These are phyloP conservation scores for Begonia peltatifolia DNA, from an alignment of 306 rosid genomes.

Conservation along the genomic window DNA sequence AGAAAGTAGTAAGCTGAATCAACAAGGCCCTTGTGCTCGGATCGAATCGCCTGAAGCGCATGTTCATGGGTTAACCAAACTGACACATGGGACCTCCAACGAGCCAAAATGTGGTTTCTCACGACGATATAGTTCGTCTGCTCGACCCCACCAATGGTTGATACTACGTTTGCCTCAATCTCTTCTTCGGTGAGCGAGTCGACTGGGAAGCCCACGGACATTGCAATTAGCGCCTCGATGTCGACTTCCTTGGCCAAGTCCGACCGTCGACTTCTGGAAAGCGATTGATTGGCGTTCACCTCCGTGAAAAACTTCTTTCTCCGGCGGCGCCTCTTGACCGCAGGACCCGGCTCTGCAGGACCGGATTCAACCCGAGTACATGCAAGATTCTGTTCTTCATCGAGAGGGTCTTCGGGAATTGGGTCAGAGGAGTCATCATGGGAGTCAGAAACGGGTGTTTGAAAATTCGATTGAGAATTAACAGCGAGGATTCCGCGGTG, in stretches of 20 bases:
- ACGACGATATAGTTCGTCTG: slow-evolving; percentile 68
- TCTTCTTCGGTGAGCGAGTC: slow-evolving; percentile 85
- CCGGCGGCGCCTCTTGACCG: slow-evolving; percentile 58
- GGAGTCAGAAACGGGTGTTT: slow-evolving; percentile 30
- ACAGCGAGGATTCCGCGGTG: slow-evolving; percentile 11
- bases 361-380: slow-evolving; percentile 7
- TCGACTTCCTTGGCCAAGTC: slow-evolving; percentile 54
- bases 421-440: slow-evolving; percentile 54
- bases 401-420: slow-evolving; percentile 16
- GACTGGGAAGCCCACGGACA: slow-evolving; percentile 74
- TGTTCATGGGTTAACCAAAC: slow-evolving; percentile 55
- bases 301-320: slow-evolving; percentile 89
- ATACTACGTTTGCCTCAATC: slow-evolving; percentile 73
- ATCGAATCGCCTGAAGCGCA: slow-evolving; percentile 50
- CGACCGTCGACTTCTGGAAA: slow-evolving; percentile 45
- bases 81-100: slow-evolving; percentile 64
- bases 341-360: slow-evolving; percentile 22
- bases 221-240: slow-evolving; percentile 64
- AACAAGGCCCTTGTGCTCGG: slow-evolving; percentile 58
- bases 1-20: slow-evolving; percentile 56
- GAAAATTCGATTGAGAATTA: slow-evolving; percentile 26
- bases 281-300: slow-evolving; percentile 30
- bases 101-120: slow-evolving; percentile 62
- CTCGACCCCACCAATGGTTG: slow-evolving; percentile 60
- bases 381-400: slow-evolving; percentile 11